phyloP scores from a whole-genome alignment of 2,329 filamentous ascomycete species.

The Phialemoniopsis sp. region DNA sequence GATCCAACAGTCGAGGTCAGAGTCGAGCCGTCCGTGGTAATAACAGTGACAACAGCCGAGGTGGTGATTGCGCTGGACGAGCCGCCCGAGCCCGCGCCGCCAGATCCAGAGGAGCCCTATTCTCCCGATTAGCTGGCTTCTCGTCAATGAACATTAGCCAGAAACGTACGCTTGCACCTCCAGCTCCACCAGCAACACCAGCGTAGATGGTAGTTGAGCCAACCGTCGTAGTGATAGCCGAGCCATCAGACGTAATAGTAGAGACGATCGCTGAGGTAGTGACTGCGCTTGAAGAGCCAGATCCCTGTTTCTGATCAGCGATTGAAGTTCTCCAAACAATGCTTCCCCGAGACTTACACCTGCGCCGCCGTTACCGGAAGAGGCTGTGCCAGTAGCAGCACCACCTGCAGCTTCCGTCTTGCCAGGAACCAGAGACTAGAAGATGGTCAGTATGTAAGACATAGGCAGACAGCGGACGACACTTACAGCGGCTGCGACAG shows the following conservation, averaged over 20 bases:
- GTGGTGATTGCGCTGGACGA: constrained; percentile 7
- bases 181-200: constrained; percentile 2
- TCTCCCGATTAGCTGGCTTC: neutral
- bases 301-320: too few relatives aligned
- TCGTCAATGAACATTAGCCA: neutral
- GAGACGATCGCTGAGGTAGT: constrained; percentile 1
- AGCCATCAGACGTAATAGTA: constrained; percentile 1
- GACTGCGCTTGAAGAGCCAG: constrained; percentile 1
- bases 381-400: constrained; percentile 1
- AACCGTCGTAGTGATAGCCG: constrained; percentile 1
- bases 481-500: constrained; percentile 13
- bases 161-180: neutral
- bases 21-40: constrained; percentile 9
- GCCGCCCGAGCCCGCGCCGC: constrained; percentile 4
- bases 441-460: too few relatives aligned
- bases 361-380: neutral
- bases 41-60: constrained; percentile 6
- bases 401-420: neutral
- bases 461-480: too few relatives aligned
- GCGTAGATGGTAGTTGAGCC: constrained; percentile 6
- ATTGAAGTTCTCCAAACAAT: too few relatives aligned
- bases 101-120: constrained; percentile 1
- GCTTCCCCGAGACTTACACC: too few relatives aligned
- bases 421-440: too few relatives aligned
- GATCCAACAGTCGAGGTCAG: constrained; percentile 7